Conservation (phyloP, 192 early-diverging fungal species). For the Cladochytrium replicatum region DNA sequence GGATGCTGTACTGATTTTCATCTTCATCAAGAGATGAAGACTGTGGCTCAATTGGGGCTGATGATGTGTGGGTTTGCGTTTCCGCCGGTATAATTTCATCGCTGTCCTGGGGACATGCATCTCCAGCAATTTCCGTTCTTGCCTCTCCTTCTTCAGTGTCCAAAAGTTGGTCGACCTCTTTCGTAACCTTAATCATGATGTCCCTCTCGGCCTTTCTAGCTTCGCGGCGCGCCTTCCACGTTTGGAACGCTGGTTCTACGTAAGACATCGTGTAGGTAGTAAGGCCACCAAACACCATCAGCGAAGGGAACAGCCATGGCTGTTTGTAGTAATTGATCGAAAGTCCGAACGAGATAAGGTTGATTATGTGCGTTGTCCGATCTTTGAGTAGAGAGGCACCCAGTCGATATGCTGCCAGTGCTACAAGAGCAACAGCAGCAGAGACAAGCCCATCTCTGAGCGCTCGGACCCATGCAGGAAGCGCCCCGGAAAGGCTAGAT, state of each 20-base stretch:
- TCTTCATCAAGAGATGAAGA: conserved; percentile 2
- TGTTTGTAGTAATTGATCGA: conserved; percentile 20
- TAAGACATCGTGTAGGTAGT: conserved; percentile 5
- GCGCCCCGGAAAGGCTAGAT: conserved; percentile 16
- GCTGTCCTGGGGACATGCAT: not conserved
- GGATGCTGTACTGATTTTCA: too few relatives aligned
- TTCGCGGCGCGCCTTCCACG: not conserved
- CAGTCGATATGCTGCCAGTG: conserved; percentile 41
- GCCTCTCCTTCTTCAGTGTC: not conserved
- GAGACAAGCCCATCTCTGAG: conserved; percentile 42
- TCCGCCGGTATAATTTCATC: not conserved
- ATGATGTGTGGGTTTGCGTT: not conserved
- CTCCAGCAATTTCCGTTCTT: not conserved
- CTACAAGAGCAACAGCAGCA: conserved; percentile 51
- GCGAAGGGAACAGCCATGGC: conserved; percentile 34
- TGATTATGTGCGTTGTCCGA: too few relatives aligned
- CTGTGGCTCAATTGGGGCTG: conserved; percentile 3
- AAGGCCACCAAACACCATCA: conserved; percentile 39
- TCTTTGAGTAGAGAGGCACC: too few relatives aligned
- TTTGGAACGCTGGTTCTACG: not conserved
- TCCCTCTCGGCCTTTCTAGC: not conserved
- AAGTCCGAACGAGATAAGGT: conserved; percentile 21
- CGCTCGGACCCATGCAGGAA: conserved; percentile 39
- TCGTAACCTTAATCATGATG: not conserved
- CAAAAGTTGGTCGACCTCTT: too few relatives aligned